phyloP scores from a whole-genome alignment of 768 basidiomycete species.

The Rhodotorula toruloides region DNA sequence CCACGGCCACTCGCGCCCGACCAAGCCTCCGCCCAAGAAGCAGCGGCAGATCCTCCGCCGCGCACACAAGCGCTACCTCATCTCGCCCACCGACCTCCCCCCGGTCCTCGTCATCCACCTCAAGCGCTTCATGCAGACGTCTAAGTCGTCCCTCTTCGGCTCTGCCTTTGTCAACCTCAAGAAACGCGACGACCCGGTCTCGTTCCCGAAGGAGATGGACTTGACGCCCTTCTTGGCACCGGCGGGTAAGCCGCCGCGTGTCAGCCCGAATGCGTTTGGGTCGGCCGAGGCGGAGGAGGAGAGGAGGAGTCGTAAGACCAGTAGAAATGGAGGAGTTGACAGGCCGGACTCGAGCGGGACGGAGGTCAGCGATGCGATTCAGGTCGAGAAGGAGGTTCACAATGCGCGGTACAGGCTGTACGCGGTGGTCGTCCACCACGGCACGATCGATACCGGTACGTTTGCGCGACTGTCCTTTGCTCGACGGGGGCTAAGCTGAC shows the following conservation, averaged over 20 bases:
- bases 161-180: slow-evolving; percentile 56
- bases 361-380: slow-evolving; percentile 7
- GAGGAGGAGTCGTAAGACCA: too few relatives aligned
- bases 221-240: slow-evolving; percentile 82
- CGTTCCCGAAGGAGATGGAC: slow-evolving; percentile 83
- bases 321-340: neutral
- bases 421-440: slow-evolving; percentile 36
- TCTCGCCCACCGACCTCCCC: slow-evolving; percentile 63
- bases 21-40: slow-evolving; percentile 45
- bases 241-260: slow-evolving; percentile 44
- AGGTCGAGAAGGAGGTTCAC: slow-evolving; percentile 25
- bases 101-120: slow-evolving; percentile 86
- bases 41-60: slow-evolving; percentile 70
- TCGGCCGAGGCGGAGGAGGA: slow-evolving; percentile 34
- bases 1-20: too few relatives aligned
- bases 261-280: slow-evolving; percentile 1
- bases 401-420: slow-evolving; percentile 37
- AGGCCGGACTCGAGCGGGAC: neutral
- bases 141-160: slow-evolving; percentile 50
- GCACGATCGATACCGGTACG: slow-evolving; percentile 27
- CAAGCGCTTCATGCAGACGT: slow-evolving; percentile 86
- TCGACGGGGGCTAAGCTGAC: neutral
- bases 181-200: slow-evolving; percentile 84
- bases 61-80: slow-evolving; percentile 91
- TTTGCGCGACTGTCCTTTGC: neutral